Conservation (phyloP, 2,329 filamentous ascomycete species). For the Orbilia quercus region DNA sequence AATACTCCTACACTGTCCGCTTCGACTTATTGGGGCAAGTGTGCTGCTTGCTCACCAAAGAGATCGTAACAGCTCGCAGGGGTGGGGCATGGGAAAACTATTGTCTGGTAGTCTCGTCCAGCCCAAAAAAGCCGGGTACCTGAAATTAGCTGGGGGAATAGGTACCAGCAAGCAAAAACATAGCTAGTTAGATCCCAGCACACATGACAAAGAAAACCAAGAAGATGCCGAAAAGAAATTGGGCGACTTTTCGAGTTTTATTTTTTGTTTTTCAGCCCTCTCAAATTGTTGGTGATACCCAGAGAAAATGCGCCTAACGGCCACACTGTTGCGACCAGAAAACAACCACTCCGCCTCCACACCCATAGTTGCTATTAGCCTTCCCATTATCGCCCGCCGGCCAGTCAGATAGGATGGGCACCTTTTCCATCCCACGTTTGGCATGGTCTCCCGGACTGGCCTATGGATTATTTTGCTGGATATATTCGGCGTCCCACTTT, state of each 20-base stretch:
- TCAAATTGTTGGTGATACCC: slow-evolving; percentile 42
- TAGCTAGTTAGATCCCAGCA: slow-evolving; percentile 35
- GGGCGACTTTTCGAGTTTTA: slow-evolving; percentile 34
- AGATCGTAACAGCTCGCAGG: slow-evolving; percentile 39
- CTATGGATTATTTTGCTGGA: slow-evolving; percentile 55
- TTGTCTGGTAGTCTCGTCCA: not conserved
- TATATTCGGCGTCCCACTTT: slow-evolving; percentile 53
- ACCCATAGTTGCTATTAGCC: slow-evolving; percentile 43
- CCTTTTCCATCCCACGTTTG: slow-evolving; percentile 52
- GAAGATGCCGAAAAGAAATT: slow-evolving; percentile 5
- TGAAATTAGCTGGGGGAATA: slow-evolving; percentile 21
- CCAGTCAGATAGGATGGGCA: slow-evolving; percentile 53
- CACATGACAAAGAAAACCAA: slow-evolving; percentile 46
- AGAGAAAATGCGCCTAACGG: slow-evolving; percentile 55
- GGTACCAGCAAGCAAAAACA: slow-evolving; percentile 13
- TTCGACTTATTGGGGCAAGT: slow-evolving; percentile 44
- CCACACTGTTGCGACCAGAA: slow-evolving; percentile 48
- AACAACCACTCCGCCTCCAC: slow-evolving; percentile 50
- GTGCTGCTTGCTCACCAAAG: slow-evolving; percentile 26
- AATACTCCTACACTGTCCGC: slow-evolving; percentile 23
- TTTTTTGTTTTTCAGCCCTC: slow-evolving; percentile 53
- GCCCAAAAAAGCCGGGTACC: slow-evolving; percentile 17
- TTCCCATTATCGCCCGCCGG: slow-evolving; percentile 45
- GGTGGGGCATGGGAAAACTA: not conserved
- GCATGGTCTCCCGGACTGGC: slow-evolving; percentile 53